Base-by-base conservation (phyloP, 1,284 basidiomycete species). In the Singerocomus rubriflavus region DNA sequence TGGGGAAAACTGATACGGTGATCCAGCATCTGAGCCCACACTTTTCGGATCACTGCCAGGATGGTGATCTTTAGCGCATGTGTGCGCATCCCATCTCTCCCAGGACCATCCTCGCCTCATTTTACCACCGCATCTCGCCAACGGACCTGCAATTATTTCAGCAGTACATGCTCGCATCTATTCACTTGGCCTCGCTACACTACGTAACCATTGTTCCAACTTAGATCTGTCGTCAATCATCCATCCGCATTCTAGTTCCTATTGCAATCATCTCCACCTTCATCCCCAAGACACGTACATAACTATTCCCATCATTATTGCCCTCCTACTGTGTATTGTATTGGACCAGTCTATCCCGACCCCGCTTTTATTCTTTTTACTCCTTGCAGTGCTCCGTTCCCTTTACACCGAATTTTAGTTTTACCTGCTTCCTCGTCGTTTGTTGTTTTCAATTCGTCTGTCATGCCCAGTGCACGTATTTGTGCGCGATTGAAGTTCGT, bases 1-100 rank as follows among this genome's bases (percentile, higher is more conserved):
- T 62, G 61, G 64, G 64, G 62, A 35, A 64, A 58, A 32, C 39
- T 65, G 38, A 62, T 62, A 57, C 64, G 61, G 16, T 62, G 44
- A 66, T 46, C 39, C 44, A 44, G 10, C 34, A 6, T 27, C 6
- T 6, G 11, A n/a, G 13, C 26, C 12, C 7, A 6, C 11, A 10
- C 44, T 10, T 13, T 31, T 44, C 33, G 36, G 30, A 16, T 50
- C 41, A 31, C 41, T 21, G 34, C 14, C 37, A 21, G 1, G 10
- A 14, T 11, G 61, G 16, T 62, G 44, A 42, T 43, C 31, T 44
- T 39, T 31, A 30, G 38, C 41, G 57, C 57, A 13, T 44, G 16
- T 35, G 47, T 32, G 48, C 52, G 52, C 39, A 16, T 43, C n/a
- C 34, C 34, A n/a, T 41, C 41, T 30, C 31, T 26, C 25, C 36